Percentiles rank a stretch among this genome's conserved stretches.
Evolutionary conservation across 495 filamentous ascomycete species (phyloP).

Genomic region (Hypoxylon perforatum): DNA sequence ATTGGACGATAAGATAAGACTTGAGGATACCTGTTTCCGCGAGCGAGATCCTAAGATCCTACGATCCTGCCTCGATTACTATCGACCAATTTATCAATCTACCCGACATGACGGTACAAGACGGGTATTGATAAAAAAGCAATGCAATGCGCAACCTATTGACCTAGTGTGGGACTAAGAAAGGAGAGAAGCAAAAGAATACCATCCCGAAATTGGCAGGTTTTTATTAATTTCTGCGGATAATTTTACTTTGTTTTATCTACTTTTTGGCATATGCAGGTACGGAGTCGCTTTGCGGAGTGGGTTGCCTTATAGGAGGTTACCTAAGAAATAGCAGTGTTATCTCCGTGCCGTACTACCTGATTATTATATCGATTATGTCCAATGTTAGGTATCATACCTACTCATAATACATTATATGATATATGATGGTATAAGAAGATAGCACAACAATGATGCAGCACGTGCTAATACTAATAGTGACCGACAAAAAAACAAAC

Average conservation of each 20-base stretch:
- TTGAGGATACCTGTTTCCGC: background rate
- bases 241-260: constrained; percentile 6
- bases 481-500: background rate
- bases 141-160: background rate
- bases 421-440: too few species aligned
- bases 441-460: too few species aligned
- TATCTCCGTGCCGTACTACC: too few species aligned
- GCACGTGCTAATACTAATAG: background rate
- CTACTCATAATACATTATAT: too few species aligned
- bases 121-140: too few species aligned
- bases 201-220: background rate
- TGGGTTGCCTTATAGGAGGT: background rate
- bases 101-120: background rate
- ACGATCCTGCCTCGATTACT: too few species aligned
- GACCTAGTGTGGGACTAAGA: background rate
- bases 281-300: constrained; percentile 3
- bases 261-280: constrained; percentile 13
- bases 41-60: too few species aligned
- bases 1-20: background rate
- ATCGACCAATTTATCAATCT: constrained; percentile 5
- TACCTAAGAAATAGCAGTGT: too few species aligned
- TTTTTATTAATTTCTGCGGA: constrained; percentile 2
- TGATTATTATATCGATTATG: too few species aligned
- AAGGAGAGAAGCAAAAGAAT: constrained; percentile 2
- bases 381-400: too few species aligned